phyloP scores from a whole-genome alignment of 257 asterid genomes.

The Primulina tabacum region DNA sequence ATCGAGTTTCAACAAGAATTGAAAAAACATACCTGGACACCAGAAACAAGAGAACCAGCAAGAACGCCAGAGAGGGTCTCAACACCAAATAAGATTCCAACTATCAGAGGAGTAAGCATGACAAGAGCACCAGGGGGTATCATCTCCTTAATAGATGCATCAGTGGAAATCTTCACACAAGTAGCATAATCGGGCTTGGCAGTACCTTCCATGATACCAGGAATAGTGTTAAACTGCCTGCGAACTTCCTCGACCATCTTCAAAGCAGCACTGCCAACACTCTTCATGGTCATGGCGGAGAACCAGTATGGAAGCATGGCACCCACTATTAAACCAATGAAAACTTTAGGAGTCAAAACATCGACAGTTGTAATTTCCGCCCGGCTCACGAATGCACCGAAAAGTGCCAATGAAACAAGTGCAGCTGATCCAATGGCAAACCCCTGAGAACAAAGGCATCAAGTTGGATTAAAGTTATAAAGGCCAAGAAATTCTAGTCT shows the following conservation, averaged over 20 bases:
- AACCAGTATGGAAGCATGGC: slow-evolving; percentile 97
- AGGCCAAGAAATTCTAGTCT: not conserved
- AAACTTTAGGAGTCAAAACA: slow-evolving; percentile 80
- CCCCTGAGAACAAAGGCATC: slow-evolving; percentile 44
- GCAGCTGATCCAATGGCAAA: slow-evolving; percentile 94
- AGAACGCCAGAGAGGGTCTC: slow-evolving; percentile 89
- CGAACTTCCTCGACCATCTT: slow-evolving; percentile 93
- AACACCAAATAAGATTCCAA: slow-evolving; percentile 76
- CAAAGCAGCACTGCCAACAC: slow-evolving; percentile 86
- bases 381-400: slow-evolving; percentile 93
- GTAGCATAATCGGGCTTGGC: slow-evolving; percentile 83
- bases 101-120: slow-evolving; percentile 87
- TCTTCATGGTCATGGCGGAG: slow-evolving; percentile 97
- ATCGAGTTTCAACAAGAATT: not conserved
- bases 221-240: slow-evolving; percentile 80
- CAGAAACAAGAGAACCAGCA: slow-evolving; percentile 89
- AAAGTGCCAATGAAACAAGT: slow-evolving; percentile 75
- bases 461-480: not conserved
- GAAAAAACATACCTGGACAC: slow-evolving; percentile 65
- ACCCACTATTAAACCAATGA: slow-evolving; percentile 79
- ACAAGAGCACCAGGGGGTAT: slow-evolving; percentile 92
- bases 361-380: slow-evolving; percentile 68
- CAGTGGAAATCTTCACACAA: slow-evolving; percentile 84
- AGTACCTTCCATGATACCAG: slow-evolving; percentile 75
- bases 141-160: slow-evolving; percentile 89